These are phyloP conservation scores for Byssothecium circinans DNA, from an alignment of 2,329 filamentous ascomycete species.

Conservation along the genomic window DNA sequence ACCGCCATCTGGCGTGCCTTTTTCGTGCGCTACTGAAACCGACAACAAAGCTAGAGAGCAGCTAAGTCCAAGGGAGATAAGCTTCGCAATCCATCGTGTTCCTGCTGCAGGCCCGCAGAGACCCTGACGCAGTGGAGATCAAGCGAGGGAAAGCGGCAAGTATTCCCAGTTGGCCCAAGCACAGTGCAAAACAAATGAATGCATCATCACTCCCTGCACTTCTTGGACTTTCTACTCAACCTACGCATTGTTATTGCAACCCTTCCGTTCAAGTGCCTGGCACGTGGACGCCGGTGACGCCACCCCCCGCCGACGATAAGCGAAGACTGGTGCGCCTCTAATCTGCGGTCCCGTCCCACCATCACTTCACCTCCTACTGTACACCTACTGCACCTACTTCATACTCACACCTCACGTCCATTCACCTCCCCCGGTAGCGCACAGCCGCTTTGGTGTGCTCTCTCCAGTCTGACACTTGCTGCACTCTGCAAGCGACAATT, in stretches of 20 bases:
- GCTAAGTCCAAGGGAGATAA: no score
- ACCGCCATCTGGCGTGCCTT: no score
- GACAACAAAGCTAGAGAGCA: no score
- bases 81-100: neutral
- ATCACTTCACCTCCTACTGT: neutral
- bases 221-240: no score
- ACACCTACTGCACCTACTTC: conserved; percentile 3
- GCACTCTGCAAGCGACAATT: conserved; percentile 26
- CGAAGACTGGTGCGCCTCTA: neutral
- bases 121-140: neutral
- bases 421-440: conserved; percentile 10
- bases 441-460: conserved; percentile 32
- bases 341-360: no score
- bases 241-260: no score
- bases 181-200: no score
- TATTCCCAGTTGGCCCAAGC: neutral
- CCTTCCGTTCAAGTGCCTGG: no score
- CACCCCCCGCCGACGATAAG: neutral
- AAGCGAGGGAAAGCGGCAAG: neutral
- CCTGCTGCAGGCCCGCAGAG: neutral
- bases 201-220: no score
- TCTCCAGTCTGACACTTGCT: conserved; percentile 30
- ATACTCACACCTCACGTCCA: conserved; percentile 19
- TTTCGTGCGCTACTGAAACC: no score
- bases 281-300: no score